Base-by-base conservation (phyloP, 2,329 filamentous ascomycete genomes). In the Lasiodiplodia citricola region DNA sequence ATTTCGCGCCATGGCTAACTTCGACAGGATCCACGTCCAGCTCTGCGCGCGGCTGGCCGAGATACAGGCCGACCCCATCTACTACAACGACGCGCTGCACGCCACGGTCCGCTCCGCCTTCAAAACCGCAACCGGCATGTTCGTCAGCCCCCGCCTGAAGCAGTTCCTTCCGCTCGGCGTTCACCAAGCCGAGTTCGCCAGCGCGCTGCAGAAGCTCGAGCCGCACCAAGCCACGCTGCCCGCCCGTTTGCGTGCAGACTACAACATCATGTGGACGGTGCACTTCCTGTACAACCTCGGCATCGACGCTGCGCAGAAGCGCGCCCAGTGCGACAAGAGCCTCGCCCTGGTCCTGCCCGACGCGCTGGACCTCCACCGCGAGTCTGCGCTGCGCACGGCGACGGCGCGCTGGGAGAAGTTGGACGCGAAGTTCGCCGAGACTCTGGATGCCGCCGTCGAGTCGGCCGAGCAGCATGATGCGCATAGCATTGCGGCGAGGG, bases 11-110 rank as follows among this genome's bases (percentile, higher is more conserved):
- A 3, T 47, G 7, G 8, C 44, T n/a, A 47, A n/a, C 7, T 10
- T 21, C 0, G 2, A 18, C n/a, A 47, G 3, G 2, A 10, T 47
- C 18, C 7, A 2, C 8, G 3, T 5, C 0, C 7, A 21, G 1
- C 7, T 47, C 18, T 3, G 6, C 44, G 3, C n/a, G 7, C 18
- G 18, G 18, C 18, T 8, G 7, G n/a, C 5, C 7, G 7, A 21
- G 44, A 47, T 47, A n/a, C 18, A 10, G 44, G 18, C 44, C 7
- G 44, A 47, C 4, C 18, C 3, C 18, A 18, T 3, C 6, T 44
- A 44, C 41, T 6, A 16, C n/a, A 21, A 16, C 44, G 6, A 47
- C n/a, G 2, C 11, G 11, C 13, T 16, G 2, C 38, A 41, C 38
- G 38, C 11, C 38, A 4, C 13, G 13, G 14, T 41, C 14, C 38